Evolutionary conservation across 1,284 basidiomycete species (phyloP).

Genomic region (Cerrena zonata): DNA sequence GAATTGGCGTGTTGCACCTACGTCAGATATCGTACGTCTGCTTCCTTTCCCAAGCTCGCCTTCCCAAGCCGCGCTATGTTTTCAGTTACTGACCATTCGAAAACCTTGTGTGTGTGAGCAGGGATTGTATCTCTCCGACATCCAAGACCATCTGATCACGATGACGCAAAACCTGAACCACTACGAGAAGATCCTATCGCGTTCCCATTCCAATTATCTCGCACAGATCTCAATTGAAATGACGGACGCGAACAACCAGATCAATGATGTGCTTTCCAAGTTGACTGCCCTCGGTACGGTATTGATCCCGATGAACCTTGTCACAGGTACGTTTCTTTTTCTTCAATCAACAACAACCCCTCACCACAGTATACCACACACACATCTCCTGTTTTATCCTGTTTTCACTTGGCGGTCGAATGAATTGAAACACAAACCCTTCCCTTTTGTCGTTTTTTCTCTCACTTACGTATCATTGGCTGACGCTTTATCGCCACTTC

Average conservation of each 20-base stretch:
- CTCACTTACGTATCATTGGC: too few relatives aligned
- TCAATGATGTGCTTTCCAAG: conserved; percentile 98
- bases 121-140: conserved; percentile 92
- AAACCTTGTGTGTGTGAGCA: conserved; percentile 24
- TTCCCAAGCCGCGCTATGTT: neutral
- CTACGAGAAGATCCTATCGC: conserved; percentile 97
- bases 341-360: neutral
- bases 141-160: conserved; percentile 97
- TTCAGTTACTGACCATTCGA: neutral
- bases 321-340: conserved; percentile 62
- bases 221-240: conserved; percentile 98
- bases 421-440: too few relatives aligned
- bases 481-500: neutral
- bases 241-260: conserved; percentile 99
- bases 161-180: conserved; percentile 99
- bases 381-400: neutral
- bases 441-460: too few relatives aligned
- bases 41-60: conserved; percentile 3
- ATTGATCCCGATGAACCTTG: conserved; percentile 92
- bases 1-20: conserved; percentile 97
- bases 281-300: conserved; percentile 97
- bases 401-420: too few relatives aligned
- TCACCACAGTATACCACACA: neutral
- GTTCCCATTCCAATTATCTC: conserved; percentile 98
- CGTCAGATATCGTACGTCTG: conserved; percentile 83